phyloP scores from a whole-genome alignment of 345 rosid species.

The Syzygium jambos region DNA sequence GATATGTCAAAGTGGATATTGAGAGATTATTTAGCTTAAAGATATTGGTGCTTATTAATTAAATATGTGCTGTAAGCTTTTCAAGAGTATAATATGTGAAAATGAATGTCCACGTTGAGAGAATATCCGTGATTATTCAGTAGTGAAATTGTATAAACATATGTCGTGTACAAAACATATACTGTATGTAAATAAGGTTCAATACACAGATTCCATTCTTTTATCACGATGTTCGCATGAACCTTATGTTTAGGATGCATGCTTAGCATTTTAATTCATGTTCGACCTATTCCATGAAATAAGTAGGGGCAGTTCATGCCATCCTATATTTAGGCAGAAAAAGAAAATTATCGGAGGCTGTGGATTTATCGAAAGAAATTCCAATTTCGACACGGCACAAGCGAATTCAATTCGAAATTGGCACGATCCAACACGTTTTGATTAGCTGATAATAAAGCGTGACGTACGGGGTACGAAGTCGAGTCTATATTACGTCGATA shows the following conservation, averaged over 20 bases:
- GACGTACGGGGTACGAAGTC: neutral
- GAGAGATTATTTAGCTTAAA: neutral
- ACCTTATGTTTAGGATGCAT: neutral
- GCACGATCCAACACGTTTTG: rapidly evolving
- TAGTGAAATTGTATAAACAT: neutral
- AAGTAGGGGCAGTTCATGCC: neutral
- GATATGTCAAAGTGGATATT: neutral
- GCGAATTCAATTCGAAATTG: neutral
- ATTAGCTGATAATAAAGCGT: neutral
- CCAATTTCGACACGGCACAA: neutral
- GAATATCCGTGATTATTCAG: too few species aligned
- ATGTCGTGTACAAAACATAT: neutral
- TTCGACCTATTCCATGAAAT: neutral
- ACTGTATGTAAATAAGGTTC: neutral
- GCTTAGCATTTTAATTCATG: neutral
- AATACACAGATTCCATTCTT: neutral
- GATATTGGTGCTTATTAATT: too few species aligned
- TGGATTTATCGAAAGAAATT: neutral
- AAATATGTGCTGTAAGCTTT: neutral
- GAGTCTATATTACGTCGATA: neutral
- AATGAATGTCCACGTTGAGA: neutral
- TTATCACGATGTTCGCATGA: neutral
- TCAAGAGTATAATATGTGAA: neutral
- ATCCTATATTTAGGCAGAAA: neutral
- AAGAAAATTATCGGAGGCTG: neutral